Percentiles rank a stretch among this genome's conserved stretches.
Conservation (phyloP, 495 filamentous ascomycete species). For the Articulospora tetracladia region DNA sequence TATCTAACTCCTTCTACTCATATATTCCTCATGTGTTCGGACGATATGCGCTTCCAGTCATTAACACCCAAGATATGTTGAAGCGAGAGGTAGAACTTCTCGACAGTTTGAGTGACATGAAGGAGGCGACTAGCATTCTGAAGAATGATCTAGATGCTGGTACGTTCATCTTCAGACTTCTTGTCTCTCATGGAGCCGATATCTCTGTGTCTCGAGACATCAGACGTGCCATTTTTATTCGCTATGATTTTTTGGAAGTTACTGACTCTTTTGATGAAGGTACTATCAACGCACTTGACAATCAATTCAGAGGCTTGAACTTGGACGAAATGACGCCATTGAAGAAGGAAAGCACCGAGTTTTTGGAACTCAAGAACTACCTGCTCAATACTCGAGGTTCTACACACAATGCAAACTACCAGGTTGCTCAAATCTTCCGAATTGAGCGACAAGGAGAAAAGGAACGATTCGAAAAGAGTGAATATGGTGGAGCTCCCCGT, state of each 20-base stretch:
- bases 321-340: slow-evolving; percentile 75
- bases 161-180: not conserved
- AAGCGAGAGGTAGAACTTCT: slow-evolving; percentile 74
- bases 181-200: no score
- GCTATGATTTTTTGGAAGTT: not conserved
- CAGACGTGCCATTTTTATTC: no score
- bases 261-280: slow-evolving; percentile 36
- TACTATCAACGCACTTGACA: slow-evolving; percentile 60
- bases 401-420: slow-evolving; percentile 55
- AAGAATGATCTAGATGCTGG: slow-evolving; percentile 40
- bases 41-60: slow-evolving; percentile 63
- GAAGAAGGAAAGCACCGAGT: slow-evolving; percentile 55
- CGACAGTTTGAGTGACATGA: slow-evolving; percentile 77
- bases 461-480: slow-evolving; percentile 58
- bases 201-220: no score
- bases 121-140: slow-evolving; percentile 68
- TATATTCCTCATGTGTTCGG: slow-evolving; percentile 81
- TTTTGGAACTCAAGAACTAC: slow-evolving; percentile 58
- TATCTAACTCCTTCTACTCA: slow-evolving; percentile 76
- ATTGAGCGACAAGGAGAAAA: slow-evolving; percentile 73
- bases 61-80: slow-evolving; percentile 48
- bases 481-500: slow-evolving; percentile 8
- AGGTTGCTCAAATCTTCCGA: slow-evolving; percentile 76
- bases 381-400: slow-evolving; percentile 56
- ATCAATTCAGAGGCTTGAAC: slow-evolving; percentile 63